These are phyloP conservation scores for Aspergillus biplanus DNA, from an alignment of 495 filamentous ascomycete species.

Conservation along the genomic window DNA sequence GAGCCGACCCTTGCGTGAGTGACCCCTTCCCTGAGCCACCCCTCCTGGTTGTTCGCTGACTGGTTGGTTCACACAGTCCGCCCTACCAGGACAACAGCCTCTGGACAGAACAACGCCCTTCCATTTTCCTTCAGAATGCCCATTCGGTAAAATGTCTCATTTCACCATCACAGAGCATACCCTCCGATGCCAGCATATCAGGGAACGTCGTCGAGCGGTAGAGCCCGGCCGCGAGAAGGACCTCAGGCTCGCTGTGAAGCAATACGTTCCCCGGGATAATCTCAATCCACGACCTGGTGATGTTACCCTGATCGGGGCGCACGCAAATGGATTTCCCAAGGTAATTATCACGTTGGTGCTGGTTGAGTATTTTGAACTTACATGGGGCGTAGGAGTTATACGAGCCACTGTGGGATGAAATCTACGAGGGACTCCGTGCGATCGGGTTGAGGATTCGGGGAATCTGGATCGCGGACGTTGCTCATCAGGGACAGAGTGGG, in stretches of 20 bases:
- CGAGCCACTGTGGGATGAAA: slow-evolving; percentile 74
- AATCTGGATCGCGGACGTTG: slow-evolving; percentile 76
- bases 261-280: slow-evolving; percentile 69
- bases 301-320: slow-evolving; percentile 72
- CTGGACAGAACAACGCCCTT: no score
- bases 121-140: no score
- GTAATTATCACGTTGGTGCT: slow-evolving; percentile 29
- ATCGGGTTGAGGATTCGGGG: slow-evolving; percentile 54
- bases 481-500: slow-evolving; percentile 67
- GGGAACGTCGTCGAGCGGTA: slow-evolving; percentile 61
- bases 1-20: no score
- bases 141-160: slow-evolving; percentile 1
- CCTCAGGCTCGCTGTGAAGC: slow-evolving; percentile 68
- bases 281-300: slow-evolving; percentile 57
- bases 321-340: slow-evolving; percentile 79
- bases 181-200: slow-evolving; percentile 59
- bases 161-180: slow-evolving; percentile 40
- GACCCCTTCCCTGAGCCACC: no score
- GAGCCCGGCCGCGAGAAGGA: slow-evolving; percentile 52
- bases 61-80: no score
- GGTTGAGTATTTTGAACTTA: background rate
- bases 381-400: slow-evolving; percentile 63
- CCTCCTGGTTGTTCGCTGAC: no score
- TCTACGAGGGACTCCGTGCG: slow-evolving; percentile 55
- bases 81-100: no score